Percentiles rank a stretch among this genome's conserved stretches.
phyloP scores from a whole-genome alignment of 768 basidiomycete species.

The Cubamyces sp. region DNA sequence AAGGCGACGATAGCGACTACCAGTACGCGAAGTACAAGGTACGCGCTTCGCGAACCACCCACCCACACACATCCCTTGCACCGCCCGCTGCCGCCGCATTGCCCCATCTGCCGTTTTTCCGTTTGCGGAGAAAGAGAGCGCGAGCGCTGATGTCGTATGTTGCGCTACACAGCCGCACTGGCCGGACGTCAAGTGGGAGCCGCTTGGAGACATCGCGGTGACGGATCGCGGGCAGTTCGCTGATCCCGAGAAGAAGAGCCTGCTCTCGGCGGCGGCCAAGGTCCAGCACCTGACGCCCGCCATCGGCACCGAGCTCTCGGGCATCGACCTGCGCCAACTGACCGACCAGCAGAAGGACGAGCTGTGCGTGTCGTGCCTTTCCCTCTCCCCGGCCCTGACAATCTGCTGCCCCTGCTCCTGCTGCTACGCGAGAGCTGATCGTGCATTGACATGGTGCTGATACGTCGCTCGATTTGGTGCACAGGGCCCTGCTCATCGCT shows the following conservation, averaged over 20 bases:
- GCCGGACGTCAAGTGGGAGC: constrained; percentile 66
- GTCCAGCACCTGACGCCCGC: constrained; percentile 69
- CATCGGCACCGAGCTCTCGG: constrained; percentile 76
- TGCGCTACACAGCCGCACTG: constrained; percentile 55
- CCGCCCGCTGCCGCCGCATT: not conserved
- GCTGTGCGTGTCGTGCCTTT: constrained; percentile 49
- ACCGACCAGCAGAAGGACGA: constrained; percentile 76
- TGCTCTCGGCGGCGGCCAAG: constrained; percentile 67
- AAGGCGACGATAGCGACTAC: constrained; percentile 56
- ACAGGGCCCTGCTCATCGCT: constrained; percentile 70
- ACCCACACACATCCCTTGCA: not conserved
- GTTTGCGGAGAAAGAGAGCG: not conserved
- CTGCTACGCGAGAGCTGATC: too few relatives aligned
- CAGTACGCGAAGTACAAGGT: constrained; percentile 65
- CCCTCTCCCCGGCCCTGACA: too few relatives aligned
- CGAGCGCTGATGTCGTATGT: not conserved
- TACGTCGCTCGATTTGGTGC: not conserved
- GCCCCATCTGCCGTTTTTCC: too few relatives aligned
- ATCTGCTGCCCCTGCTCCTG: constrained; percentile 9
- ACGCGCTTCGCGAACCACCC: constrained; percentile 7
- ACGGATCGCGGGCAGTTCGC: constrained; percentile 70
- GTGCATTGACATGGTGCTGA: constrained; percentile 11
- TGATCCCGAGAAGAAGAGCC: constrained; percentile 67
- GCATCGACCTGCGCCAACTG: constrained; percentile 74
- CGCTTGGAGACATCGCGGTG: constrained; percentile 59